These are phyloP conservation scores for Triticum monococcum DNA, from an alignment of 176 grass and related monocot species.

Conservation along the genomic window DNA sequence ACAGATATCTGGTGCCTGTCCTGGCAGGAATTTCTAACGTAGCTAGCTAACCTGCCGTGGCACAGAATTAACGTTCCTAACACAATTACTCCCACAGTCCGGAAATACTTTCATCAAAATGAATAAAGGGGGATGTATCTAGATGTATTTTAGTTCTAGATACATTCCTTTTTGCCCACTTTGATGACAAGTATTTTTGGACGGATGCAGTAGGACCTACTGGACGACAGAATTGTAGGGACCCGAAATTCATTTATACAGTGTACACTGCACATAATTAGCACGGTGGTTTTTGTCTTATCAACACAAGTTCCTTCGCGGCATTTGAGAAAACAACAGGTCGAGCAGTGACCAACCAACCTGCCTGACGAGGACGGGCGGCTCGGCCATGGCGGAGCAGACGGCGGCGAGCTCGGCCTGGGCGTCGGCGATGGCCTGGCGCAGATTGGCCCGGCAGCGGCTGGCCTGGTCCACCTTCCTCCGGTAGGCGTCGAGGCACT, in stretches of 20 bases:
- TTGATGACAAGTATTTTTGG: too few relatives aligned
- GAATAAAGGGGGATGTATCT: too few relatives aligned
- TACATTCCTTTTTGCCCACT: too few relatives aligned
- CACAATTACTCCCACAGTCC: too few relatives aligned
- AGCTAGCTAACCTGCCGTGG: not conserved
- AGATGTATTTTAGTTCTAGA: too few relatives aligned
- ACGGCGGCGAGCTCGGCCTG: slow-evolving; percentile 62
- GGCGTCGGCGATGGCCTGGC: slow-evolving; percentile 61
- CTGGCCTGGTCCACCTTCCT: slow-evolving; percentile 72
- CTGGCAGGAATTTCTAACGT: not conserved
- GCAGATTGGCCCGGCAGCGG: slow-evolving; percentile 60
- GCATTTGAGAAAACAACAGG: not conserved
- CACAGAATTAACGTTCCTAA: not conserved
- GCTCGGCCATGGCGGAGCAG: slow-evolving; percentile 60
- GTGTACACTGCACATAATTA: not conserved
- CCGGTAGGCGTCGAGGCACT: slow-evolving; percentile 59
- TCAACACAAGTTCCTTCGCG: not conserved
- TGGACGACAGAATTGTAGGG: not conserved
- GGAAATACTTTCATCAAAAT: too few relatives aligned
- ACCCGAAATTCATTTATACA: not conserved
- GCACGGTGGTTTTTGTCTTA: not conserved
- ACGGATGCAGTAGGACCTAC: too few relatives aligned
- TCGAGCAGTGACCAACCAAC: slow-evolving; percentile 43
- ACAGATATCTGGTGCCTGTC: too few relatives aligned
- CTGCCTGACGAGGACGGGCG: slow-evolving; percentile 52